These are phyloP conservation scores for Piper longum DNA, from an alignment of 164 flowering plant genomes.

Conservation along the genomic window DNA sequence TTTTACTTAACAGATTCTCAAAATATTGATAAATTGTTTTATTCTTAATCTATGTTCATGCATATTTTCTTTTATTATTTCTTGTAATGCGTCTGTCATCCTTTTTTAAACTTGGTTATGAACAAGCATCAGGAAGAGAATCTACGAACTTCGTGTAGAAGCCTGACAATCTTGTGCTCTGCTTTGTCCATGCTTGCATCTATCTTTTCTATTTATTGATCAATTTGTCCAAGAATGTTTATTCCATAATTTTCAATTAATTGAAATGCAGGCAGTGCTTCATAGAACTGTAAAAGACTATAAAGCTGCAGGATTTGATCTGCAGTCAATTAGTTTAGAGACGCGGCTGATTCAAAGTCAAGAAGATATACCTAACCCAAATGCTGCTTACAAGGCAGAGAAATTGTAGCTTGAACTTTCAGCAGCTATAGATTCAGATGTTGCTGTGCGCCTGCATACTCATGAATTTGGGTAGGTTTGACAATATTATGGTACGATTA, in stretches of 20 bases:
- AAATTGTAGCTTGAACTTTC: conserved; percentile 22
- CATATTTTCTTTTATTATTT: too few relatives aligned
- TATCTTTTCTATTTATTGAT: not conserved
- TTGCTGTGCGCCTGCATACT: not conserved
- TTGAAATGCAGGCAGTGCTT: conserved; percentile 52
- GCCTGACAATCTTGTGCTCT: too few relatives aligned
- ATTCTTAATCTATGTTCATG: not conserved
- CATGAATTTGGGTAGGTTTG: not conserved
- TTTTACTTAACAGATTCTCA: not conserved
- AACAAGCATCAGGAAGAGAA: not conserved
- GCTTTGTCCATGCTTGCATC: not conserved
- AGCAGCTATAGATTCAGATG: not conserved
- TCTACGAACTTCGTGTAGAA: not conserved
- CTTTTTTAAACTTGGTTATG: not conserved
- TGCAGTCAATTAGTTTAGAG: conserved; percentile 76
- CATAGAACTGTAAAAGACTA: conserved; percentile 64
- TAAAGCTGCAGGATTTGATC: conserved; percentile 51
- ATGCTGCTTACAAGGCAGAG: conserved; percentile 50
- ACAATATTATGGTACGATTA: not conserved
- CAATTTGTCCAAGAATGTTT: too few relatives aligned
- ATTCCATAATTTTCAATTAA: not conserved
- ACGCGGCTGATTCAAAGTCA: conserved; percentile 90
- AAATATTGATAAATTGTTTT: not conserved
- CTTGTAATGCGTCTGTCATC: not conserved
- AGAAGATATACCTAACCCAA: conserved; percentile 75